A percentile compares a stretch with the other conserved stretches of the same genome.
Evolutionary conservation across 805 yeast genomes (phyloP).

Genomic region (Jamesozyma jinghongensis): DNA sequence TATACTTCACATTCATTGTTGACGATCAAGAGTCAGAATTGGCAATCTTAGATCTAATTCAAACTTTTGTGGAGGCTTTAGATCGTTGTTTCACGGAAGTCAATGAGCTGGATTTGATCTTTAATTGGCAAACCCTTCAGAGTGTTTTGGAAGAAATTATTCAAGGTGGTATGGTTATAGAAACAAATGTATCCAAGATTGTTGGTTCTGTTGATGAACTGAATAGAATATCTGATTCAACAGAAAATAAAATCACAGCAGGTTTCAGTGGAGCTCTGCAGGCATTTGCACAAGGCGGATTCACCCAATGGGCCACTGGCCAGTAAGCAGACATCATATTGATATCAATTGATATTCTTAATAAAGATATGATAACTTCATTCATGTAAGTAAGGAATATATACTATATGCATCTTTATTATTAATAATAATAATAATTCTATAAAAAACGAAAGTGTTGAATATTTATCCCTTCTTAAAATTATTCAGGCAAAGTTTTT

Average conservation of each 20-base stretch:
- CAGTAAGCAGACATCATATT: constrained; percentile 16
- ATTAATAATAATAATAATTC: too few species aligned
- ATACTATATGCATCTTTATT: too few species aligned
- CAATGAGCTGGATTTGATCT: constrained; percentile 92
- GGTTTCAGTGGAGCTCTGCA: constrained; percentile 26
- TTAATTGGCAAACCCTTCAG: constrained; percentile 95
- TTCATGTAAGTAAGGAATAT: too few species aligned
- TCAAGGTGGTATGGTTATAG: constrained; percentile 98
- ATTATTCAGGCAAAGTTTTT: constrained; percentile 3
- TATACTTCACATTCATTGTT: constrained; percentile 92
- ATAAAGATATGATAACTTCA: too few species aligned
- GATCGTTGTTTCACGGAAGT: constrained; percentile 91
- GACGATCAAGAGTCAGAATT: constrained; percentile 94
- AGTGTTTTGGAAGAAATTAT: constrained; percentile 85
- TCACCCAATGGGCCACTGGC: constrained; percentile 30
- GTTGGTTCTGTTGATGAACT: constrained; percentile 69
- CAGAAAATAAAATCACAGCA: constrained; percentile 17
- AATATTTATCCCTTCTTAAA: not conserved
- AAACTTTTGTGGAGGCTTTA: constrained; percentile 91
- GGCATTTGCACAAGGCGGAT: constrained; percentile 29
- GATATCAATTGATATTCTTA: too few species aligned
- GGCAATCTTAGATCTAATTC: constrained; percentile 88
- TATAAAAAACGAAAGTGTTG: too few species aligned
- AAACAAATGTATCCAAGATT: constrained; percentile 72
- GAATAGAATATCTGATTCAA: constrained; percentile 22